A percentile compares a stretch with the other conserved stretches of the same genome.
These are phyloP conservation scores for Debaryomyces coudertii DNA, from an alignment of 1,139 yeast genomes.

Conservation along the genomic window DNA sequence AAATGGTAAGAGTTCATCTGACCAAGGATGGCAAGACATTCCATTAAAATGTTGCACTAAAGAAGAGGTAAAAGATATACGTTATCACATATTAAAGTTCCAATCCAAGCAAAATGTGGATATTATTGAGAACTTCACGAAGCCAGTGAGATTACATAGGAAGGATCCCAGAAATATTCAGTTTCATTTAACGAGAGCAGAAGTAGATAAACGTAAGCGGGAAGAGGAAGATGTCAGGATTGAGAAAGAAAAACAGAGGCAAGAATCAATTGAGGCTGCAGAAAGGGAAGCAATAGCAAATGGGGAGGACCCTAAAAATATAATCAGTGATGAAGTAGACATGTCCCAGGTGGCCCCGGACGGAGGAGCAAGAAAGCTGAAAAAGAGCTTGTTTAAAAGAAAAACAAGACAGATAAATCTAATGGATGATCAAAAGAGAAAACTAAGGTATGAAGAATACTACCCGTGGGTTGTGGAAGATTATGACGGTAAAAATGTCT, in stretches of 20 bases:
- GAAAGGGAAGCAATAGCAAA: conserved; percentile 22
- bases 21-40: conserved; percentile 59
- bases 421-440: conserved; percentile 79
- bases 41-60: conserved; percentile 73
- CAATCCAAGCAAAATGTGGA: conserved; percentile 74
- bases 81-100: conserved; percentile 82
- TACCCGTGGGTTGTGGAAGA: conserved; percentile 99
- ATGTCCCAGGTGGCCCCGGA: conserved; percentile 86
- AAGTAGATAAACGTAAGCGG: conserved; percentile 58
- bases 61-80: conserved; percentile 71
- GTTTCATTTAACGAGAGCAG: conserved; percentile 72
- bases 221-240: conserved; percentile 43
- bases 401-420: conserved; percentile 84
- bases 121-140: conserved; percentile 68
- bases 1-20: conserved; percentile 16
- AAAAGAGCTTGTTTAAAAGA: conserved; percentile 66
- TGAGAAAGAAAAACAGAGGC: conserved; percentile 35
- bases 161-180: conserved; percentile 92
- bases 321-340: conserved; percentile 40
- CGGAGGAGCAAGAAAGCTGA: conserved; percentile 80
- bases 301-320: conserved; percentile 25
- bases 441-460: conserved; percentile 88
- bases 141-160: conserved; percentile 85
- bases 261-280: conserved; percentile 26
- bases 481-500: conserved; percentile 89